Percentiles rank a stretch among this genome's conserved stretches.
phyloP scores from a whole-genome alignment of 352 stramenopile species.

The Plasmopara muralis region DNA sequence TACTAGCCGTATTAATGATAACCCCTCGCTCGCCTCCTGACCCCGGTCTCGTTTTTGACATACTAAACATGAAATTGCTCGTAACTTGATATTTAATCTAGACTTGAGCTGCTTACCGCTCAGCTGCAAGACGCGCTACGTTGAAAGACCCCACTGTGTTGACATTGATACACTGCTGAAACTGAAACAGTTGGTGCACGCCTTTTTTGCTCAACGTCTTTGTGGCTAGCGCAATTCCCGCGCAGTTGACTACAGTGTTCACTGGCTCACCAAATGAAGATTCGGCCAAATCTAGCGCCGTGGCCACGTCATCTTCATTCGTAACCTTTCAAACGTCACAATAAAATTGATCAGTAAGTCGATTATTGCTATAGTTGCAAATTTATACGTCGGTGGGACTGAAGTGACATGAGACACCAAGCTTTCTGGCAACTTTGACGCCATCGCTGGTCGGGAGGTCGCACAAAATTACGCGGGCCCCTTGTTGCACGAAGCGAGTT shows the following conservation, averaged over 20 bases:
- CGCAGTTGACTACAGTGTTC: slow-evolving; percentile 94
- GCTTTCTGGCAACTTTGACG: slow-evolving; percentile 63
- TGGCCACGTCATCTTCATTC: slow-evolving; percentile 83
- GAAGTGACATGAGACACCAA: slow-evolving; percentile 77
- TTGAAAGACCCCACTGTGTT: slow-evolving; percentile 99
- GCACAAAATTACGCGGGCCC: slow-evolving; percentile 88
- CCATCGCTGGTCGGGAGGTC: slow-evolving; percentile 86
- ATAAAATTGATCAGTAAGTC: too few relatives aligned
- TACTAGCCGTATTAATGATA: slow-evolving; percentile 98
- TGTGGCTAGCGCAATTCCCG: slow-evolving; percentile 89
- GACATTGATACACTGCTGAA: slow-evolving; percentile 92
- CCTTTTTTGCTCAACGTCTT: slow-evolving; percentile 91
- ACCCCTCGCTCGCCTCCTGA: slow-evolving; percentile 88
- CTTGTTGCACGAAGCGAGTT: slow-evolving; percentile 83
- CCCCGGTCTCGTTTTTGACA: slow-evolving; percentile 67
- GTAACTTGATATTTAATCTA: not conserved
- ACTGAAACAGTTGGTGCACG: slow-evolving; percentile 89
- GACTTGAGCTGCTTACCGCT: slow-evolving; percentile 52
- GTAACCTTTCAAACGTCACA: slow-evolving; percentile 62
- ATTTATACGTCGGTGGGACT: slow-evolving; percentile 60
- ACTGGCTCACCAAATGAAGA: slow-evolving; percentile 88
- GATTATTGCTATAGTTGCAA: not conserved
- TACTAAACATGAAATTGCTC: slow-evolving; percentile 37
- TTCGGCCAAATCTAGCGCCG: slow-evolving; percentile 88
- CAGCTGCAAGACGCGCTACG: slow-evolving; percentile 90